phyloP scores from a whole-genome alignment of 1,284 basidiomycete species.

The Ustilago crameri region DNA sequence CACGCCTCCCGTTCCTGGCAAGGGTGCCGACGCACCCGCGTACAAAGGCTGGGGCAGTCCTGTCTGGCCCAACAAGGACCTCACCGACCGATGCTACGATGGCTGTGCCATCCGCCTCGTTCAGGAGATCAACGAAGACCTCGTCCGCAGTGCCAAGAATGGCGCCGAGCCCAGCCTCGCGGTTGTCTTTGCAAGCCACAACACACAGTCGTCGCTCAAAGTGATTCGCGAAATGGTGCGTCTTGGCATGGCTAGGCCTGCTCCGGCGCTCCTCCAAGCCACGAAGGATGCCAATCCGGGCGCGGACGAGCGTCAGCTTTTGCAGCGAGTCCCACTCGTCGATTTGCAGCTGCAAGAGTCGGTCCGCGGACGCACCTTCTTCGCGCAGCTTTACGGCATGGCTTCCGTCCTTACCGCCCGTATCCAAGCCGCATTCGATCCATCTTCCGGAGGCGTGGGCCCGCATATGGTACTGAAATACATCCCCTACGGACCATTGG shows the following conservation, averaged over 20 bases:
- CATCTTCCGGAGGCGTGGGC: constrained; percentile 74
- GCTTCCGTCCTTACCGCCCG: constrained; percentile 79
- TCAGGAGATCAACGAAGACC: constrained; percentile 71
- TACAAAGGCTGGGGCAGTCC: constrained; percentile 67
- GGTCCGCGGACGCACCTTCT: constrained; percentile 77
- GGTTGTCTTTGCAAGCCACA: constrained; percentile 88
- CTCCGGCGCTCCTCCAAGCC: constrained; percentile 30
- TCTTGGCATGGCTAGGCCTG: constrained; percentile 73
- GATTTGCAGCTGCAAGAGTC: constrained; percentile 70
- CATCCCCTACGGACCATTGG: constrained; percentile 57
- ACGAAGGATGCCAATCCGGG: constrained; percentile 21
- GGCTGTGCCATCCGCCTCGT: constrained; percentile 76
- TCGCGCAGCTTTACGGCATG: constrained; percentile 86
- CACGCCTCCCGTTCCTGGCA: constrained; percentile 53
- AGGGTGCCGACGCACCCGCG: constrained; percentile 27
- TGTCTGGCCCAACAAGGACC: constrained; percentile 71
- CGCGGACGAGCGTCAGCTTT: constrained; percentile 3
- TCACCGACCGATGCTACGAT: constrained; percentile 85
- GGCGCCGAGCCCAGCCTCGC: constrained; percentile 72
- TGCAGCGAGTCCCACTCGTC: constrained; percentile 34
- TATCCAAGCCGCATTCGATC: constrained; percentile 74
- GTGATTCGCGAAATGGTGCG: constrained; percentile 76
- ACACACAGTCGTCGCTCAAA: constrained; percentile 76
- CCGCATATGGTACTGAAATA: constrained; percentile 64
- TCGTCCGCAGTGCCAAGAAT: constrained; percentile 27